Conservation (phyloP, 2,329 filamentous ascomycete genomes). For the Corniculantispora saksenae region DNA sequence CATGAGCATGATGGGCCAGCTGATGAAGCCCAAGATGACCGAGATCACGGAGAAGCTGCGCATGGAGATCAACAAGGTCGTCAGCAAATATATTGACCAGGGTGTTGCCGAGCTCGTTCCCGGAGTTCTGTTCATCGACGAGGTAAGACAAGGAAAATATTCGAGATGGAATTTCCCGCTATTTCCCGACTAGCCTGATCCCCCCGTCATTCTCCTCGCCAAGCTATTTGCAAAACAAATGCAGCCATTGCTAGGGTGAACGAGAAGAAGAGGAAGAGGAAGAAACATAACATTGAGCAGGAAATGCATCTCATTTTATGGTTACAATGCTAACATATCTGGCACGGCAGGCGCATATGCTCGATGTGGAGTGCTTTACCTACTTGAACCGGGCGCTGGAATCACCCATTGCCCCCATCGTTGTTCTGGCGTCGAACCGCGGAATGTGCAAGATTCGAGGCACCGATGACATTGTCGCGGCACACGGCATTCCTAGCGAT, state of each 20-base stretch:
- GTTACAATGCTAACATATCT: slow-evolving; percentile 18
- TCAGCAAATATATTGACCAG: slow-evolving; percentile 98
- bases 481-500: slow-evolving; percentile 92
- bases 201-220: neutral
- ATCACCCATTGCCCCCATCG: slow-evolving; percentile 90
- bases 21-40: slow-evolving; percentile 99
- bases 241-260: neutral
- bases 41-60: slow-evolving; percentile 98
- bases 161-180: neutral
- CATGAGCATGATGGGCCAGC: slow-evolving; percentile 99
- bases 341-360: slow-evolving; percentile 83
- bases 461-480: slow-evolving; percentile 76
- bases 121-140: slow-evolving; percentile 96
- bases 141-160: slow-evolving; percentile 58
- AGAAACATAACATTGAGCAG: neutral
- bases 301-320: slow-evolving; percentile 3
- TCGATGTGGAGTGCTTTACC: slow-evolving; percentile 98
- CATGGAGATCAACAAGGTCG: slow-evolving; percentile 97
- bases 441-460: slow-evolving; percentile 92
- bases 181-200: neutral
- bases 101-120: slow-evolving; percentile 97
- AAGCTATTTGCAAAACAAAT: neutral
- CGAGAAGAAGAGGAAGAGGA: neutral
- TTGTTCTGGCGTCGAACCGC: slow-evolving; percentile 95
- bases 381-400: slow-evolving; percentile 98